Conservation (phyloP, 768 basidiomycete genomes). For the Serendipita sp. region DNA sequence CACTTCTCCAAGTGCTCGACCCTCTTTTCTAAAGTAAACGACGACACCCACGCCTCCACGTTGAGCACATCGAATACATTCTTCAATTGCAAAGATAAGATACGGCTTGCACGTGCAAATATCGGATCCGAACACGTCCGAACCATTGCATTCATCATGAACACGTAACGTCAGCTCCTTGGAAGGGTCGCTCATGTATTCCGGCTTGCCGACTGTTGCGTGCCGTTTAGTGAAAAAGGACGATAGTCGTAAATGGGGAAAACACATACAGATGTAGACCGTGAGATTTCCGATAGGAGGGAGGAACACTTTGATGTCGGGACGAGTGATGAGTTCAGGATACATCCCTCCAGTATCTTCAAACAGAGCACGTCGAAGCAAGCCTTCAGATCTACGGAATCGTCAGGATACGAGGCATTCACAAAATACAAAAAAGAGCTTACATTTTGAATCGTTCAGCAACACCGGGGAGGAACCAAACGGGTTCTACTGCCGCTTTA, state of each 20-base stretch:
- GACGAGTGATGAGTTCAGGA: slow-evolving; percentile 87
- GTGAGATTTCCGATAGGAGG: slow-evolving; percentile 88
- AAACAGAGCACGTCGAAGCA: slow-evolving; percentile 81
- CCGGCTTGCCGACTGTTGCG: slow-evolving; percentile 61
- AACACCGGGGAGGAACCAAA: slow-evolving; percentile 89
- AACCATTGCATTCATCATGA: slow-evolving; percentile 93
- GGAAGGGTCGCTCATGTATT: slow-evolving; percentile 52
- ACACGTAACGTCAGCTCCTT: slow-evolving; percentile 79
- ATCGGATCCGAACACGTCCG: slow-evolving; percentile 90
- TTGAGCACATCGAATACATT: slow-evolving; percentile 72
- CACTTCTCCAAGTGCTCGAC: slow-evolving; percentile 84
- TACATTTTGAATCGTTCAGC: slow-evolving; percentile 90
- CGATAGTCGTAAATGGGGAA: neutral
- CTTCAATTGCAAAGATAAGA: slow-evolving; percentile 74
- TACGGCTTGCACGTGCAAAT: slow-evolving; percentile 92
- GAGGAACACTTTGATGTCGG: slow-evolving; percentile 89
- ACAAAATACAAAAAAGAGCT: too few species aligned
- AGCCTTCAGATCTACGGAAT: slow-evolving; percentile 48
- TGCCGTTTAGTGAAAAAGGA: neutral
- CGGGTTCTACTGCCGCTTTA: slow-evolving; percentile 93
- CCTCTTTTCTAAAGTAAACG: slow-evolving; percentile 90
- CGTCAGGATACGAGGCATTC: too few species aligned
- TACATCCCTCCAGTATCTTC: slow-evolving; percentile 96
- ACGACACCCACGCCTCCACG: slow-evolving; percentile 83
- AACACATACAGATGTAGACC: slow-evolving; percentile 68